Evolutionary conservation across 352 stramenopile species (phyloP).

Genomic region (Globisporangium canariense): DNA sequence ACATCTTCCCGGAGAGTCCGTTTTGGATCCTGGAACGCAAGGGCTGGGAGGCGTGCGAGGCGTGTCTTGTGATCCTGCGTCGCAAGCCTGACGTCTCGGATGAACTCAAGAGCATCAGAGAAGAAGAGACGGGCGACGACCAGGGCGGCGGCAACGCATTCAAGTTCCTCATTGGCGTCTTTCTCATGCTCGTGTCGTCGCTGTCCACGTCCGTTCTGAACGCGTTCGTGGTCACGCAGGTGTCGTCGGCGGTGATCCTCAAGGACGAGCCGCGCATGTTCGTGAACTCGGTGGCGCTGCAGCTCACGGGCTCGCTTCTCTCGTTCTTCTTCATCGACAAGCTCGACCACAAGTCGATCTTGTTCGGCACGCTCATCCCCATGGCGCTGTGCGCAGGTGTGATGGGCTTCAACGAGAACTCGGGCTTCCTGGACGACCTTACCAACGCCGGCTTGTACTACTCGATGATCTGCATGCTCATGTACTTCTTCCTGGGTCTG

Average conservation of each 20-base stretch:
- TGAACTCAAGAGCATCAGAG: conserved; percentile 65
- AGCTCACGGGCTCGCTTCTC: conserved; percentile 52
- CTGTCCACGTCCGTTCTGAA: conserved; percentile 59
- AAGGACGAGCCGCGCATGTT: conserved; percentile 47
- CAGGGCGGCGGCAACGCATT: conserved; percentile 32
- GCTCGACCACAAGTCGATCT: conserved; percentile 65
- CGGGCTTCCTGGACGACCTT: conserved; percentile 31
- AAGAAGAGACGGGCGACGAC: conserved; percentile 49
- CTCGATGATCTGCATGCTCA: conserved; percentile 52
- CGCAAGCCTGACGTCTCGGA: conserved; percentile 66
- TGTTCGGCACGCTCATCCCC: conserved; percentile 65
- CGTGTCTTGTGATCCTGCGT: conserved; percentile 55
- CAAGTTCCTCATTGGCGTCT: conserved; percentile 63
- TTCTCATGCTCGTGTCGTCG: conserved; percentile 64
- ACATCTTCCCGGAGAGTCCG: conserved; percentile 76
- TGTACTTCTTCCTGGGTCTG: conserved; percentile 80
- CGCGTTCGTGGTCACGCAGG: conserved; percentile 36
- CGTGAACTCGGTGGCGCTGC: conserved; percentile 51
- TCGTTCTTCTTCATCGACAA: conserved; percentile 84
- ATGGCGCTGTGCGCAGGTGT: conserved; percentile 41
- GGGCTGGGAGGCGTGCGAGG: conserved; percentile 67
- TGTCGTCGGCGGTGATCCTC: conserved; percentile 37
- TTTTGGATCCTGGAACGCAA: conserved; percentile 72
- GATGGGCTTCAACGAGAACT: conserved; percentile 62
- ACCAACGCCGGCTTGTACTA: conserved; percentile 49